Evolutionary conservation across 345 rosid genomes (phyloP), one percentile per base, ranked within the genome.

Genomic region (Geranium rotundifolium): DNA sequence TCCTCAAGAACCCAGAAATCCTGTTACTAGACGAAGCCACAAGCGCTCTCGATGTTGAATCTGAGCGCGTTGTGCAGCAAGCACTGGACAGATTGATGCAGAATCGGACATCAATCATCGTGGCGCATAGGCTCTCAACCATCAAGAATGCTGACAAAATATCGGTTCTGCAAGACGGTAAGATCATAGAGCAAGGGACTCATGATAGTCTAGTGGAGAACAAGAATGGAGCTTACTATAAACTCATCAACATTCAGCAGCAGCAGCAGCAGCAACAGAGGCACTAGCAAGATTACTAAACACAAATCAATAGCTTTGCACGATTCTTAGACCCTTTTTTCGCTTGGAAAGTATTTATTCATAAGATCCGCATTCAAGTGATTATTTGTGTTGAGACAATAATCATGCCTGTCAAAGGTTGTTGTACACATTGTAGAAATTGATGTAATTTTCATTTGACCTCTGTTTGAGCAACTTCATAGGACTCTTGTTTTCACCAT

Each of bases 101-200:
- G 64, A 81, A 82, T 69, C 73, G 96, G n/a, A 88, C 99, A 4
- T 90, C 97, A 0, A 75, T 95, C 18, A 71, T 95, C 69, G 99
- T 95, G 74, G 97, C 99, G 7, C 99, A 95, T 66, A 76, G 99
- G 77, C 73, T 95, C 31, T 83, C 97, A 17, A 90, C 99, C 4
- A 86, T 95, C 17, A 84, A 88, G 66, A 82, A 86, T 55, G 91
- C 96, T 0, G 95, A 90, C 39, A 85, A 76, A 54, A 86, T 88
- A 73, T 82, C 91, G 9, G 95, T 95, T 29, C 61, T 95, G 60
- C 90, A 90, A 57, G 87, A 60, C 14, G 96, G 99, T 18, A 84
- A 71, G 68, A 79, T 90, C 54, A 77, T 88, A 7, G 99, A 88
- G 79, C 85, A 85, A 75, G 96, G 99, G 19, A 85, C 84, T 49